Evolutionary conservation across 192 early-diverging fungal genomes (phyloP), one percentile per base, ranked within the genome.

Genomic region (Chytriomyces hyalinus): DNA sequence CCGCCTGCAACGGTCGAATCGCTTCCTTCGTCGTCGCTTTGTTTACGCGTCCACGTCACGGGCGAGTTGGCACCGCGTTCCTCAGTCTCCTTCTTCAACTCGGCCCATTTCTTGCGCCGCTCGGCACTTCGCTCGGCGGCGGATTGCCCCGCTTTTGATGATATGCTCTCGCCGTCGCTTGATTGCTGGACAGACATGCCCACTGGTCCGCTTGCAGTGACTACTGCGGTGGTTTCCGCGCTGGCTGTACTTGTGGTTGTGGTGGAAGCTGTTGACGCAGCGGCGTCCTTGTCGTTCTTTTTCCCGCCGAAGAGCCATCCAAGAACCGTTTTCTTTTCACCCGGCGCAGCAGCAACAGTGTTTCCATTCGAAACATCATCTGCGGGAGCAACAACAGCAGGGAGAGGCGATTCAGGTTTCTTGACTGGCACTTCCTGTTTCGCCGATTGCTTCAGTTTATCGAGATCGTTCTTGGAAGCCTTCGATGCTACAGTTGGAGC

Each of bases 241-340:
- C 20, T 20, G n/a, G 47, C 68, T 1, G 13, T 50, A 26, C 8
- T 53, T 70, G 49, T 22, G 26, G 46, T 26, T 15, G 63, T 2
- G 5, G 63, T 15, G 36, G 17, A 13, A 22, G 15, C 71, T 7
- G n/a, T 15, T 10, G 51, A 9, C 17, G 69, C 50, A 17, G 17
- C 5, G 11, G 49, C 36, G 63, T 26, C 63, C 26, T 65, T 15
- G 15, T 65, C 26, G 24, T 65, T 26, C 26, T 62, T 62, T 45
- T 62, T 62, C 53, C 20, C 20, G 6, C 71, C 71, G 62, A 73
- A 73, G 1, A 73, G 60, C 71, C 71, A 73, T 6, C 71, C 71
- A n/a, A 73, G 61, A 13, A 73, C 71, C 8, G 71, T 73, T 44
- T 73, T 73, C 60, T 73, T 73, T 63, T 73, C 71, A 8, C 71